These are phyloP conservation scores for Pisolithus marmoratus DNA, from an alignment of 768 basidiomycete genomes.

Conservation along the genomic window DNA sequence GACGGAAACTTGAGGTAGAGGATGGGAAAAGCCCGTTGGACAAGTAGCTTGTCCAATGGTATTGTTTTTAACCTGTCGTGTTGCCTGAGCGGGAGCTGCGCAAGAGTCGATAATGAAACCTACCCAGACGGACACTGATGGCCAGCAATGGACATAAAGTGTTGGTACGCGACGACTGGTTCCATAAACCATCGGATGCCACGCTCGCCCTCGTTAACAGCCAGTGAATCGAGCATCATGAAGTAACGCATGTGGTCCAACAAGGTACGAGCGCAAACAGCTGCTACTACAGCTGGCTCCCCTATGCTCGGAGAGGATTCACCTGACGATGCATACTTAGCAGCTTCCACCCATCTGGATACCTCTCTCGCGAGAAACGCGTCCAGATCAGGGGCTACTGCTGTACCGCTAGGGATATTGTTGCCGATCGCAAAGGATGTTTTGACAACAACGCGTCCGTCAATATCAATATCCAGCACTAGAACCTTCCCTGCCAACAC, in stretches of 20 bases:
- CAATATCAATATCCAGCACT: constrained; percentile 70
- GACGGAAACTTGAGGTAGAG: constrained; percentile 65
- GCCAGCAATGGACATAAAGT: constrained; percentile 5
- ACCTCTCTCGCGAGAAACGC: constrained; percentile 54
- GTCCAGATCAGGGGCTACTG: constrained; percentile 46
- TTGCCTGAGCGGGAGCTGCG: not conserved
- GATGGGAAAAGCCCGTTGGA: constrained; percentile 53
- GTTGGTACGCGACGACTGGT: constrained; percentile 15
- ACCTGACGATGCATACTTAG: constrained; percentile 18
- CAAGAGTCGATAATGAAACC: constrained; percentile 3
- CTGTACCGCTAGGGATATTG: constrained; percentile 40
- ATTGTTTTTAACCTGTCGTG: constrained; percentile 34
- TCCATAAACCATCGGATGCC: constrained; percentile 76
- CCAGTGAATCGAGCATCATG: constrained; percentile 66
- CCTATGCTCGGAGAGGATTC: constrained; percentile 32
- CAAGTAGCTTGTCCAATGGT: constrained; percentile 65
- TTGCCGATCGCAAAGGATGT: constrained; percentile 61
- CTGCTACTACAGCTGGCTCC: constrained; percentile 46
- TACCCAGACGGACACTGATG: constrained; percentile 14
- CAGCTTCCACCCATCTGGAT: constrained; percentile 50
- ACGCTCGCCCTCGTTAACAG: constrained; percentile 46
- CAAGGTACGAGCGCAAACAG: constrained; percentile 41
- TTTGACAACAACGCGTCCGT: constrained; percentile 48
- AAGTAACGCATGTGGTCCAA: constrained; percentile 59
- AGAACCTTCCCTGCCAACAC: constrained; percentile 76